phyloP scores from a whole-genome alignment of 2,329 filamentous ascomycete species.

The Neonectria faginata region DNA sequence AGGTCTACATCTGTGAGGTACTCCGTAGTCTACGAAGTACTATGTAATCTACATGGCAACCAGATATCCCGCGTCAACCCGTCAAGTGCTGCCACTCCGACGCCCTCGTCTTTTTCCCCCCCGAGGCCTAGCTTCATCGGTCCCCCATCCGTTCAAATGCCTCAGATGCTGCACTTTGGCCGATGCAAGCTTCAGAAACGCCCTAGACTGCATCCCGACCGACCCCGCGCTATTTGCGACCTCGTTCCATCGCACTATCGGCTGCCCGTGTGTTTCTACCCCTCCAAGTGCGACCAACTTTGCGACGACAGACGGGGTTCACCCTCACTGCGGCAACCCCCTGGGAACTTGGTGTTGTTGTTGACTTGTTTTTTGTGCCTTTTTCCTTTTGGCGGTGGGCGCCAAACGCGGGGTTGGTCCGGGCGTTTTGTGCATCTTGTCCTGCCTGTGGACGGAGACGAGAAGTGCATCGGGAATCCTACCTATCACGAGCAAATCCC shows the following conservation, averaged over 20 bases:
- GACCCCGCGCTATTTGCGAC: slow-evolving; percentile 5
- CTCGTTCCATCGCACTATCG: not conserved
- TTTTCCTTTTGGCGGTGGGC: slow-evolving; percentile 27
- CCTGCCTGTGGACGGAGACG: not conserved
- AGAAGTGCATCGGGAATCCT: not conserved
- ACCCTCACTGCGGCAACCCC: slow-evolving; percentile 20
- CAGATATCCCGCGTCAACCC: slow-evolving; percentile 41
- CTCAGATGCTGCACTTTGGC: slow-evolving; percentile 27
- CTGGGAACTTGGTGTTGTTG: slow-evolving; percentile 21
- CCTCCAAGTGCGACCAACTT: slow-evolving; percentile 12
- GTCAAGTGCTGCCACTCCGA: not conserved
- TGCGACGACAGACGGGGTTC: not conserved
- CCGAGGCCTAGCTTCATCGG: not conserved
- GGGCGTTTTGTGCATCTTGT: slow-evolving; percentile 28
- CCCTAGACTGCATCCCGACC: not conserved
- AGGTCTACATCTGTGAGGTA: slow-evolving; percentile 11
- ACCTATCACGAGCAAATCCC: not conserved
- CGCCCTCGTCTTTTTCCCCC: not conserved
- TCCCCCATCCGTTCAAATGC: slow-evolving; percentile 15
- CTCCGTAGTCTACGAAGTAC: not conserved
- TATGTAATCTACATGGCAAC: slow-evolving; percentile 11
- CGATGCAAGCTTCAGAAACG: slow-evolving; percentile 15
- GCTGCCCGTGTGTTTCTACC: slow-evolving; percentile 4
- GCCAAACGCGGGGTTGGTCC: slow-evolving; percentile 46
- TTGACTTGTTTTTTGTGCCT: slow-evolving; percentile 8